Base-by-base conservation (phyloP, 2,329 filamentous ascomycete genomes). In the Colletotrichum paranaense region DNA sequence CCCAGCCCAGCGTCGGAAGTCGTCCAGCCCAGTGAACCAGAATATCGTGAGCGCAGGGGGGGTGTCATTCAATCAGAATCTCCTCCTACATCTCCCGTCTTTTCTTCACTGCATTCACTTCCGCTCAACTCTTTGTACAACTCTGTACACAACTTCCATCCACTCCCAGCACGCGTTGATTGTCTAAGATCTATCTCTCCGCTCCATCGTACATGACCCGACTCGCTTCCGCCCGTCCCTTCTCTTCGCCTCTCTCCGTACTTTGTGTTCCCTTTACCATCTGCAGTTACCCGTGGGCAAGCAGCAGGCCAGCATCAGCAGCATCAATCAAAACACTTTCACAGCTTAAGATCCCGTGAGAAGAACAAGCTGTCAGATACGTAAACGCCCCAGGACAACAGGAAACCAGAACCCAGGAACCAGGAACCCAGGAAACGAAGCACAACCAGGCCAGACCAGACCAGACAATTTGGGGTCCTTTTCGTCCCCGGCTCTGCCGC, bases 181-280 rank as follows among this genome's bases (percentile, higher is more conserved):
- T 73, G 66, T 70, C 59, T 60, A 56, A 73, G 55, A 73, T 68
- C 53, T 52, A 65, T 60, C 42, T 60, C 67, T 58, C 66, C 60
- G 46, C 19, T 46, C 30, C 55, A 60, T 60, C 66, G 64, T 62
- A 73, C 66, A 69, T 73, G 70, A 70, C 67, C 38, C 19, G 38
- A 60, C 59, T 65, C 42, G 59, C 56, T 60, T 65, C 60, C 55
- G 42, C 66, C 66, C 55, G 55, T 19, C 46, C 56, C 42, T 69
- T 38, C 3, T 42, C 53, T 3, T 52, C 16, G 38, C n/a, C 16
- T 30, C 42, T 49, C 42, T 49, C 19, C 42, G 19, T 49, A 49
- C 42, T n/a, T 46, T 69, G 42, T 68, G 52, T 46, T 60, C 53
- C 46, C 64, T 65, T 32, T 12, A 35, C 24, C 53, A 56, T 65